A percentile compares a stretch with the other conserved stretches of the same genome.
Evolutionary conservation across 805 yeast genomes (phyloP).

Genomic region (Starmerella sp.): DNA sequence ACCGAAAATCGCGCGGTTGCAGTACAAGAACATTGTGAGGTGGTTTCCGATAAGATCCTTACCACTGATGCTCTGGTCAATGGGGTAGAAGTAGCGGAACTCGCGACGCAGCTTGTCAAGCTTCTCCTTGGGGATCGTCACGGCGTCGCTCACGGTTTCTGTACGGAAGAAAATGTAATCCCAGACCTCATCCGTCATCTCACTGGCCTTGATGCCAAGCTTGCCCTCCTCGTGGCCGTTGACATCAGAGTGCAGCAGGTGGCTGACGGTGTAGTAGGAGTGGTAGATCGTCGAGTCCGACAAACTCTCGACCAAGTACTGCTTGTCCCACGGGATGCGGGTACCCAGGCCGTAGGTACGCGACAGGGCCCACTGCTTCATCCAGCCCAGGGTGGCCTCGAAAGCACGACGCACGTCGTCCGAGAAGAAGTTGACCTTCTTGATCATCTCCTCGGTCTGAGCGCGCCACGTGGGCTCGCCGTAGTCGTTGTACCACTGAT

Average conservation of each 20-base stretch:
- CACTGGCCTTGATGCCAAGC: slow-evolving; percentile 63
- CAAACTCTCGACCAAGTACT: slow-evolving; percentile 83
- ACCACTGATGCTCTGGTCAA: slow-evolving; percentile 86
- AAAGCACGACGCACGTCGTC: slow-evolving; percentile 83
- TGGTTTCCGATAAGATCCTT: slow-evolving; percentile 97
- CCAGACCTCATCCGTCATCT: slow-evolving; percentile 86
- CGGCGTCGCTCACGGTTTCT: slow-evolving; percentile 40
- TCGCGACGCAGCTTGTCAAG: slow-evolving; percentile 75
- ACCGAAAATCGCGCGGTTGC: slow-evolving; percentile 88
- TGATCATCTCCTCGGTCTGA: slow-evolving; percentile 68
- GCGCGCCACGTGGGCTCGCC: slow-evolving; percentile 89
- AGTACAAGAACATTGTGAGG: slow-evolving; percentile 86
- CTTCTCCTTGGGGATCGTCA: slow-evolving; percentile 52
- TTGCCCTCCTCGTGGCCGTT: slow-evolving; percentile 70
- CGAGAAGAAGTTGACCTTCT: slow-evolving; percentile 62
- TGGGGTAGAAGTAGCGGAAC: slow-evolving; percentile 92
- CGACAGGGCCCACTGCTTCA: slow-evolving; percentile 96
- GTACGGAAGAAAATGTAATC: slow-evolving; percentile 75
- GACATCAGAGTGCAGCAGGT: slow-evolving; percentile 73
- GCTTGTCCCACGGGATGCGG: slow-evolving; percentile 91
- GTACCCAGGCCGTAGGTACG: slow-evolving; percentile 96
- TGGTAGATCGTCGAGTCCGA: slow-evolving; percentile 94
- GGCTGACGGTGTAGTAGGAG: slow-evolving; percentile 84
- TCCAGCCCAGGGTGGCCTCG: slow-evolving; percentile 90
- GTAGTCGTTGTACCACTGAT: slow-evolving; percentile 96